Base-by-base conservation (phyloP, 2,329 filamentous ascomycete genomes). In the Fusarium duplospermum region DNA sequence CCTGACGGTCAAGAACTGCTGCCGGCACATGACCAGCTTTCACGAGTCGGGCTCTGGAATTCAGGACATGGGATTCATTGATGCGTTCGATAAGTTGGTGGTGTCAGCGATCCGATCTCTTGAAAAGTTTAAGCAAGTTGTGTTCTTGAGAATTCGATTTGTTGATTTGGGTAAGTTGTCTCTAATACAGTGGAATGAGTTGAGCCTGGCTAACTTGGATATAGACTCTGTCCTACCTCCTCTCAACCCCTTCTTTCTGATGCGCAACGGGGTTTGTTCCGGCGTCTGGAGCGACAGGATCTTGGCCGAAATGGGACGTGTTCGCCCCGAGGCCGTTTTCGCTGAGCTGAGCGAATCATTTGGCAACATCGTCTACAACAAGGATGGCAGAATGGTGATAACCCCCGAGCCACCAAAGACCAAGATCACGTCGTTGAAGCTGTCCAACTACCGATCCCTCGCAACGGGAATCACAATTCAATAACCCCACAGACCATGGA, bases 211-310 rank as follows among this genome's bases (percentile, higher is more conserved):
- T 80, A 70, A 80, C 77, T 54, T 27, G 6, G 2, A 58, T 35
- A 11, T 33, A 91, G 93, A 94, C 78, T 93, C 92, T 3, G 89
- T 91, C 4, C 87, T 92, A 16, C 92, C 92, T 4, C 89, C 91
- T 1, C 83, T 94, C 6, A 94, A 94, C 76, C 93, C 93, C 0
- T 94, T 92, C 78, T 95, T 94, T 79, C 84, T 92, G 65, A 83
- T 94, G 47, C 84, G 87, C 36, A 85, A 90, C 56, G 88, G 88
- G 40, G 83, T 85, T 76, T 93, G 91, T 76, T 91, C 89, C 1
- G 93, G 93, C 6, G 87, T 95, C 2, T 95, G 93, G 93, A 94
- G 90, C 78, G 89, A 92, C 10, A 80, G 84, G 9, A 94, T 94
- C 54, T 83, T 94, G 11, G 83, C 87, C 27, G 87, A 89, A 66